Conservation (phyloP, 768 basidiomycete genomes). For the Rhodotorula sphaerocarpa region DNA sequence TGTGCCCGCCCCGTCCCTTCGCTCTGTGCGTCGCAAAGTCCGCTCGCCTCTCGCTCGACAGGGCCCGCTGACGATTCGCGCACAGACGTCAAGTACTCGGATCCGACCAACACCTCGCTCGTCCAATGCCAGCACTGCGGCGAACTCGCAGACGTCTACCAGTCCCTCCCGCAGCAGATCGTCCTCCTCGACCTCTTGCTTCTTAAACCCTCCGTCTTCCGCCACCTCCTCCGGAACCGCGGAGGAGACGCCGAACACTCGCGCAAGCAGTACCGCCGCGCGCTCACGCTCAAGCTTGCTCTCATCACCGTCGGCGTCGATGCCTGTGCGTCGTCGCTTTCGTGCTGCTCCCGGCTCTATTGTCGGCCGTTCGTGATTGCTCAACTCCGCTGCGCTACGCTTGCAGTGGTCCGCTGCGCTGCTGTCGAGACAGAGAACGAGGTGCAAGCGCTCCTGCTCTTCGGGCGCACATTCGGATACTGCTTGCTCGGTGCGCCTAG, state of each 20-base stretch:
- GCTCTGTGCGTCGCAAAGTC: neutral
- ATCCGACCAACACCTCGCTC: slow-evolving; percentile 26
- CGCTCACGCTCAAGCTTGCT: neutral
- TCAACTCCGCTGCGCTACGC: slow-evolving; percentile 16
- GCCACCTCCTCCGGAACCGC: slow-evolving; percentile 18
- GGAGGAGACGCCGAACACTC: neutral
- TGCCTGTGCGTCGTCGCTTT: neutral
- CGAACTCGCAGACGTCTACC: slow-evolving; percentile 3
- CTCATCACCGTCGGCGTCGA: slow-evolving; percentile 1
- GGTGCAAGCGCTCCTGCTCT: slow-evolving; percentile 1
- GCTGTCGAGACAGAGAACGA: neutral
- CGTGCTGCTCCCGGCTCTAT: too few species aligned
- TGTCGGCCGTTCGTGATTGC: slow-evolving; percentile 1
- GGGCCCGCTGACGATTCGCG: neutral
- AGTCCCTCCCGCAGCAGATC: slow-evolving; percentile 1
- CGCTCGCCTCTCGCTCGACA: neutral
- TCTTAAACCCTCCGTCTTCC: slow-evolving; percentile 10
- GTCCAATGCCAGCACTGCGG: slow-evolving; percentile 1
- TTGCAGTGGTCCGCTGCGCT: slow-evolving; percentile 24
- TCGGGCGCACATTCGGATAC: slow-evolving; percentile 1
- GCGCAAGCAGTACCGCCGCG: neutral
- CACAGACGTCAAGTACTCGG: slow-evolving; percentile 17
- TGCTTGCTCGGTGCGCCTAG: slow-evolving; percentile 17
- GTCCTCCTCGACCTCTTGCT: slow-evolving; percentile 25
- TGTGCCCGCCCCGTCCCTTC: neutral